These are phyloP conservation scores for Cucurbita pepo DNA, from an alignment of 306 rosid genomes.

Conservation along the genomic window DNA sequence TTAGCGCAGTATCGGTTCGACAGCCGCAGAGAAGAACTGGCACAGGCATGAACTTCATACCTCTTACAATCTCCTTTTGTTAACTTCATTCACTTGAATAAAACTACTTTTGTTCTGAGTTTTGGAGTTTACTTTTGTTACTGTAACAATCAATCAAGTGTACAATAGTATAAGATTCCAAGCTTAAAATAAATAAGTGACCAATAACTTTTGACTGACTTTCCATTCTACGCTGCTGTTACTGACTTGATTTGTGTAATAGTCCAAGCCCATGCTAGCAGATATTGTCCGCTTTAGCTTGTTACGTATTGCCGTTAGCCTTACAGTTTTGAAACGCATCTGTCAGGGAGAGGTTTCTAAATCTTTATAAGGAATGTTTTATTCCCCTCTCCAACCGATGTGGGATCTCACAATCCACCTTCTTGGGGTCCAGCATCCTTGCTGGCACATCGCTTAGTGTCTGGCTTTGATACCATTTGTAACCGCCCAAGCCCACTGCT, in stretches of 20 bases:
- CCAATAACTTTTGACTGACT: neutral
- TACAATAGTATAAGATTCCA: neutral
- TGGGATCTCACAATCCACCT: no score
- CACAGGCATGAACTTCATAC: neutral
- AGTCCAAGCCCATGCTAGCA: no score
- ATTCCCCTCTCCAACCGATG: no score
- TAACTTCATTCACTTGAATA: neutral
- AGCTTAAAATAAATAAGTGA: neutral
- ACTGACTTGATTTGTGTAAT: neutral
- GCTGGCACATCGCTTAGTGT: no score
- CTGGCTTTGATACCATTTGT: no score
- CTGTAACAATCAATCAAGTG: conserved; percentile 2
- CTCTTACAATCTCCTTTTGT: neutral
- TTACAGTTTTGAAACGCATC: no score
- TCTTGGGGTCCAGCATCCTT: no score
- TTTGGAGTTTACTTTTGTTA: neutral
- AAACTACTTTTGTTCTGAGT: neutral
- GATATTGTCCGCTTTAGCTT: no score
- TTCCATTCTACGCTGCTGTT: neutral
- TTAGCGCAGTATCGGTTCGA: conserved; percentile 37
- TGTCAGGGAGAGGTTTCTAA: no score
- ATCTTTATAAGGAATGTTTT: no score
- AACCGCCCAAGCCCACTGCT: no score
- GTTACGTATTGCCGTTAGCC: no score
- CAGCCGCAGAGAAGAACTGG: conserved; percentile 5